Evolutionary conservation across 306 rosid genomes (phyloP).

Genomic region (Senna siamea): DNA sequence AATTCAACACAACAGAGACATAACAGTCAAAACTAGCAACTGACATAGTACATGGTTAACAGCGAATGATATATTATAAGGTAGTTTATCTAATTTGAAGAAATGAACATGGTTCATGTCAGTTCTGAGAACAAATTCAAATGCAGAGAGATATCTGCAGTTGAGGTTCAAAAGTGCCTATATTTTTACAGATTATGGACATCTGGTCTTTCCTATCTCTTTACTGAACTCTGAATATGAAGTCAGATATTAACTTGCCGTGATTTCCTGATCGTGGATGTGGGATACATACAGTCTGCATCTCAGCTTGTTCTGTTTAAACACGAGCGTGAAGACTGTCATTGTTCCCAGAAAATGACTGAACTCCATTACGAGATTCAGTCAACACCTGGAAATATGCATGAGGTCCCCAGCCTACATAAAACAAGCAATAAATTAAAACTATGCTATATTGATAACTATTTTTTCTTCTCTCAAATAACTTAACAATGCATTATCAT

Average conservation of each 20-base stretch:
- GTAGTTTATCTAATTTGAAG: neutral
- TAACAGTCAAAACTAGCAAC: neutral
- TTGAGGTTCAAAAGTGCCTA: too few relatives aligned
- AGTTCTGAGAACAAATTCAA: neutral
- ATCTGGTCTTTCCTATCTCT: constrained; percentile 31
- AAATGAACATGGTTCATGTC: neutral
- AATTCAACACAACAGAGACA: neutral
- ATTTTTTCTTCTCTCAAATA: neutral
- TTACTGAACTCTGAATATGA: constrained; percentile 2
- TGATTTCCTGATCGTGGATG: constrained; percentile 7
- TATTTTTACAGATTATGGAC: constrained; percentile 30
- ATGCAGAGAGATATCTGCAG: neutral
- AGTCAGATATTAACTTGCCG: constrained; percentile 11
- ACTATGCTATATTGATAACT: neutral
- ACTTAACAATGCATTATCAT: too few relatives aligned
- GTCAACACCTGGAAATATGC: constrained; percentile 66
- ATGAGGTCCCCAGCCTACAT: constrained; percentile 72
- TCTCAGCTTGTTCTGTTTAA: constrained; percentile 32
- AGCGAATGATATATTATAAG: constrained; percentile 13
- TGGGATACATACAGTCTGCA: constrained; percentile 33
- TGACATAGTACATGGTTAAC: too few relatives aligned
- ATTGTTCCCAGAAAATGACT: constrained; percentile 27
- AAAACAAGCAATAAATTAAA: neutral
- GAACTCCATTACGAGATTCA: constrained; percentile 39
- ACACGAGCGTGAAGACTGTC: constrained; percentile 19